Evolutionary conservation across 176 grass and related monocot genomes (phyloP), one percentile per base, ranked within the genome.

Genomic region (Bonia amplexicaulis): DNA sequence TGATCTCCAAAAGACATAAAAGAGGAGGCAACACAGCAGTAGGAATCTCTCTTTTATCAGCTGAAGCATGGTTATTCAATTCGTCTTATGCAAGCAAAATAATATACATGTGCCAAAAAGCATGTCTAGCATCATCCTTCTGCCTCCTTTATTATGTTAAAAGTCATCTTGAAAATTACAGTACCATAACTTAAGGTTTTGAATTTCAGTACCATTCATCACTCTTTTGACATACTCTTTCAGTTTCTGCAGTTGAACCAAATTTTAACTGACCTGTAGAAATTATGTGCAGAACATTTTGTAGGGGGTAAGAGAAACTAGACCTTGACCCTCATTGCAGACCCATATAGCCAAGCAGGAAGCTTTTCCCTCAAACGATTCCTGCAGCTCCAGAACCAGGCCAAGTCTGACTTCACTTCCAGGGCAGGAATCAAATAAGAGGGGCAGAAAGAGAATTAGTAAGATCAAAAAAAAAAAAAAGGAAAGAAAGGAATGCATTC

Each of bases 401-500:
- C 47, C 69, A 88, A 42, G 85, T 65, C 77, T 81, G 77, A 59
- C 90, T 91, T 88, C 63, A 76, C 63, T 69, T 46, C 46, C 57
- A 85, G 90, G 82, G 23, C 26, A 82, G 55, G 90, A 82, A 91
- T 91, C 85, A 26, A 55, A 76, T 3, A 75, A 72, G 17, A 77
- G 31, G 81, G 45, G 77, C 77, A 66, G 80, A 91, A 81, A 58
- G 48, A 71, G 83, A 46, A 58, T 70, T 57, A 47, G 39, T 31
- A 49, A 71, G 45, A 72, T 78, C 1, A 29, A 37, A 37, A 5
- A 69, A 37, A 37, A 5, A 69, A 73, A 65, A 61, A 84, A 55
- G 70, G 51, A 47, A 88, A 79, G 91, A 57, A 94, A 94, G 85
- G 90, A 77, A 95, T 91, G 86, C 88, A 95, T 91, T 95, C 93